Evolutionary conservation across 768 basidiomycete genomes (phyloP).

Genomic region (Gautieria morchelliformis): DNA sequence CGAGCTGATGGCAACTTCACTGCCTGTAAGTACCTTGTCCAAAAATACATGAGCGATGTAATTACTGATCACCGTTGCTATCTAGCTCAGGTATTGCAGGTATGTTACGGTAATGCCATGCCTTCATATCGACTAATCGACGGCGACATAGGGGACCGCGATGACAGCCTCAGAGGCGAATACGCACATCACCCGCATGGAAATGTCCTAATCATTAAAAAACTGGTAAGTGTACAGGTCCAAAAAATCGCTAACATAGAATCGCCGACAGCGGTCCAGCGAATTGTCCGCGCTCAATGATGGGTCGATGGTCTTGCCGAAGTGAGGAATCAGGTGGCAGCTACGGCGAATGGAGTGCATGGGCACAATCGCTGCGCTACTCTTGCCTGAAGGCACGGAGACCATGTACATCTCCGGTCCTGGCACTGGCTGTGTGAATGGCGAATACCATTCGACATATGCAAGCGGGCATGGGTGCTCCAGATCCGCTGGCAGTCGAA

Average conservation of each 20-base stretch:
- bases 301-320: background rate
- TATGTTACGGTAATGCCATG: too few species aligned
- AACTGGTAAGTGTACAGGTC: background rate
- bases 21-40: too few species aligned
- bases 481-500: slow-evolving; percentile 9
- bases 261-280: background rate
- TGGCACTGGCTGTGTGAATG: background rate
- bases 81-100: too few species aligned
- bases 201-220: background rate
- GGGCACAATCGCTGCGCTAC: background rate
- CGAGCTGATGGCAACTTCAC: too few species aligned
- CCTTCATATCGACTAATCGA: too few species aligned
- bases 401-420: background rate
- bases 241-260: background rate
- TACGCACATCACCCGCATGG: too few species aligned
- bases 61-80: too few species aligned
- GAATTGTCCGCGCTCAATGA: background rate
- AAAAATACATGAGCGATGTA: too few species aligned
- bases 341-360: background rate
- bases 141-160: too few species aligned
- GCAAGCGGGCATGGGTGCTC: slow-evolving; percentile 13
- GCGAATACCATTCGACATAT: slow-evolving; percentile 19
- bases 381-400: background rate
- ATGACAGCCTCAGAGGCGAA: too few species aligned
- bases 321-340: background rate